Conservation (phyloP, 306 rosid species). For the Casuarina cunninghamiana region DNA sequence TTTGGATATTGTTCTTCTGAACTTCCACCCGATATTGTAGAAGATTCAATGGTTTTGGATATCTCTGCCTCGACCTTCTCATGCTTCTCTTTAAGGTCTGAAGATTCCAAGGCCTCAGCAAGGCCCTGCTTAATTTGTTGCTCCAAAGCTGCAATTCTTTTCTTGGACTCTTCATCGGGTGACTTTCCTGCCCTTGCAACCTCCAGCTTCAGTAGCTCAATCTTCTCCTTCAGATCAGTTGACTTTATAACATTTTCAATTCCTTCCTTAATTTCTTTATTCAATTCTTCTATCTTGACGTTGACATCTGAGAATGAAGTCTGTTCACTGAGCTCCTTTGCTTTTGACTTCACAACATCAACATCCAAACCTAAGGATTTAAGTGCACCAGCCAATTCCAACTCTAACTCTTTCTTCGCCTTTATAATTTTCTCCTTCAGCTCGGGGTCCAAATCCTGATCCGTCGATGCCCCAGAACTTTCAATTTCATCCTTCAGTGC, state of each 20-base stretch:
- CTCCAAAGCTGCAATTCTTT: conserved; percentile 61
- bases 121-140: conserved; percentile 64
- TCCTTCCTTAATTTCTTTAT: conserved; percentile 46
- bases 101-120: conserved; percentile 55
- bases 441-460: conserved; percentile 52
- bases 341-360: conserved; percentile 30
- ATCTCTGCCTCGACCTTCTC: conserved; percentile 56
- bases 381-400: conserved; percentile 52
- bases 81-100: conserved; percentile 62
- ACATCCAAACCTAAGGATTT: conserved; percentile 63
- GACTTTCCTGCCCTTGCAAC: conserved; percentile 62
- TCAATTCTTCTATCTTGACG: conserved; percentile 51
- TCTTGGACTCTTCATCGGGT: conserved; percentile 56
- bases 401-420: conserved; percentile 57
- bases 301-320: conserved; percentile 37
- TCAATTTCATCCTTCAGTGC: conserved; percentile 59
- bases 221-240: conserved; percentile 60
- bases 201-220: conserved; percentile 65
- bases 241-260: conserved; percentile 50
- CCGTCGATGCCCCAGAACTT: conserved; percentile 42
- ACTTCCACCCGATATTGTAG: conserved; percentile 43
- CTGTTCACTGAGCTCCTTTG: conserved; percentile 30
- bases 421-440: conserved; percentile 55
- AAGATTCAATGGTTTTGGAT: conserved; percentile 38
- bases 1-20: conserved; percentile 28